Conservation (phyloP, 352 stramenopile genomes). For the Phytophthora cryptogea region DNA sequence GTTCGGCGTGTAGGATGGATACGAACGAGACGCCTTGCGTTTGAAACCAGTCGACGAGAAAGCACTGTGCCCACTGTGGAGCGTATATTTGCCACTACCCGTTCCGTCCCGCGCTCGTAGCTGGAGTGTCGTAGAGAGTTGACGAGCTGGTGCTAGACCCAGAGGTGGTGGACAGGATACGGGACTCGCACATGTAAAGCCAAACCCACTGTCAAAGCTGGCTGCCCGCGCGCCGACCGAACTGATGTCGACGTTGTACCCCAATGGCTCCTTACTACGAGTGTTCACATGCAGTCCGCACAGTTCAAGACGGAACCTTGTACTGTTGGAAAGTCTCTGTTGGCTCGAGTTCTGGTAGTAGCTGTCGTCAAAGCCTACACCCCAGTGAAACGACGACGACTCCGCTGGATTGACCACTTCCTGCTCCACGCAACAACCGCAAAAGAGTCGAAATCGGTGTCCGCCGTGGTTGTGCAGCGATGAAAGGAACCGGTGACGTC, state of each 20-base stretch:
- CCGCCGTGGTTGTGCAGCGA: conserved; percentile 10
- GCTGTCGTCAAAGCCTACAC: conserved; percentile 31
- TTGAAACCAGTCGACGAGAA: conserved; percentile 27
- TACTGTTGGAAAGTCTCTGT: conserved; percentile 17
- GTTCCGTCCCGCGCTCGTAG: conserved; percentile 19
- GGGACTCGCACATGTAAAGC: conserved; percentile 17
- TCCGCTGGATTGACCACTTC: conserved; percentile 21
- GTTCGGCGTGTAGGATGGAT: conserved; percentile 20
- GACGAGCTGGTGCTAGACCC: conserved; percentile 16
- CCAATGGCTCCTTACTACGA: conserved; percentile 7
- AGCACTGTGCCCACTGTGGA: conserved; percentile 1
- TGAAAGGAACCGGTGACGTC: conserved; percentile 19
- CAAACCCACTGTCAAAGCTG: conserved; percentile 26
- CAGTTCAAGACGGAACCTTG: conserved; percentile 20
- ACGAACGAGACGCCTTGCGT: conserved; percentile 23
- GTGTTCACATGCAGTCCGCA: conserved; percentile 22
- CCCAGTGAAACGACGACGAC: conserved; percentile 23
- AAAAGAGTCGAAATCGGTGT: conserved; percentile 13
- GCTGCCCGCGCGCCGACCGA: conserved; percentile 8
- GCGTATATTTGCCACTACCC: conserved; percentile 4
- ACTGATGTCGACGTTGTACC: conserved; percentile 6
- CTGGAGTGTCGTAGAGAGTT: conserved; percentile 15
- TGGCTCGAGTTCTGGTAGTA: conserved; percentile 8
- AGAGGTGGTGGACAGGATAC: conserved; percentile 26
- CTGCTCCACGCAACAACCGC: conserved; percentile 20